Conservation (phyloP, 2,329 filamentous ascomycete genomes). For the Graphilbum ipis-grandicollis region DNA sequence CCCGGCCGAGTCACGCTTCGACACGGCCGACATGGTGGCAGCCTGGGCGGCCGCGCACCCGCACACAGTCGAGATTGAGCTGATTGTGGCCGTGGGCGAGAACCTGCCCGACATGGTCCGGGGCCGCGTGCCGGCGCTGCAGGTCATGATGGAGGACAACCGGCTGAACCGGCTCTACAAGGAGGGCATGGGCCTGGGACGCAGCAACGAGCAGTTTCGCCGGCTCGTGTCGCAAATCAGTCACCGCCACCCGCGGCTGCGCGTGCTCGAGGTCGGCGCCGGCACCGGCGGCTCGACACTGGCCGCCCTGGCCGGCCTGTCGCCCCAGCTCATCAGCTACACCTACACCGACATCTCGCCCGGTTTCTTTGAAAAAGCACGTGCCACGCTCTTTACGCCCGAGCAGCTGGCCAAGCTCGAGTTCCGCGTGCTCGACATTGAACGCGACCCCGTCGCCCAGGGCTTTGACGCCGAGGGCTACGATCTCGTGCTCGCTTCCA, state of each 20-base stretch:
- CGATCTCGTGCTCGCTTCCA: conserved; percentile 17
- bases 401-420: conserved; percentile 5
- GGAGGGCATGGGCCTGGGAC: conserved; percentile 9
- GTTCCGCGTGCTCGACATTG: conserved; percentile 13
- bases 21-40: conserved; percentile 8
- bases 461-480: conserved; percentile 14
- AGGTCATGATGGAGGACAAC: conserved; percentile 13
- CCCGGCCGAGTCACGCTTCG: not conserved
- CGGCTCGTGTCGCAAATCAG: not conserved
- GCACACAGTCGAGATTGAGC: conserved; percentile 7
- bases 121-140: conserved; percentile 13
- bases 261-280: conserved; percentile 21
- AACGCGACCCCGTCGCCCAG: conserved; percentile 14
- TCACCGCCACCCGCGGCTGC: conserved; percentile 12
- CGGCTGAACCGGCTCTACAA: conserved; percentile 10
- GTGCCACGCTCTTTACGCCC: conserved; percentile 12
- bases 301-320: conserved; percentile 5
- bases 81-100: conserved; percentile 4
- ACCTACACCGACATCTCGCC: conserved; percentile 24
- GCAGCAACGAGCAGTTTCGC: not conserved
- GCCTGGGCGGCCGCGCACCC: conserved; percentile 4
- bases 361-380: conserved; percentile 20
- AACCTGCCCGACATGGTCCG: conserved; percentile 11
- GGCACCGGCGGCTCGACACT: conserved; percentile 15
- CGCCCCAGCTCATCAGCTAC: conserved; percentile 13